A percentile compares a stretch with the other conserved stretches of the same genome.
Conservation (phyloP, 2,329 filamentous ascomycete species). For the Nigrospora sphaerica region DNA sequence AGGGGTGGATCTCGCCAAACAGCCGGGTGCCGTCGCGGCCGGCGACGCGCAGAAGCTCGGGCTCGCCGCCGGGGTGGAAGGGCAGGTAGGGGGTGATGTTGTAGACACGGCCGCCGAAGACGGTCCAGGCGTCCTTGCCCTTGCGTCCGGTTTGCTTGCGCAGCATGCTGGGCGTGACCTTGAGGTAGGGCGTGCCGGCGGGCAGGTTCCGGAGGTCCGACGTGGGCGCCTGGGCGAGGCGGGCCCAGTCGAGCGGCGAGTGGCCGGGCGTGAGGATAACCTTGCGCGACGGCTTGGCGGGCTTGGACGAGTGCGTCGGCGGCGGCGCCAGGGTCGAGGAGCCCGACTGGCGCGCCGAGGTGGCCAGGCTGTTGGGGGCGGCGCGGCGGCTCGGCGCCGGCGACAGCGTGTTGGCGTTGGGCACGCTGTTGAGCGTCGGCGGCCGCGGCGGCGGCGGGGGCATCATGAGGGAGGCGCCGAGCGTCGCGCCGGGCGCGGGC, state of each 20-base stretch:
- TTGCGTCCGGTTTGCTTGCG: constrained; percentile 73
- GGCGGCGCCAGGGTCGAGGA: constrained; percentile 44
- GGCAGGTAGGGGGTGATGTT: constrained; percentile 85
- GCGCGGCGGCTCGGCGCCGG: constrained; percentile 18
- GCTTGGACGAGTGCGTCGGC: constrained; percentile 43
- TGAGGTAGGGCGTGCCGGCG: constrained; percentile 47
- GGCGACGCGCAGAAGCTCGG: constrained; percentile 60
- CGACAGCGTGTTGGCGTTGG: constrained; percentile 11
- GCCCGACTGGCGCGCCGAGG: constrained; percentile 18
- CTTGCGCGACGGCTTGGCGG: constrained; percentile 55
- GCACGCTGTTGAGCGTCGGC: constrained; percentile 13
- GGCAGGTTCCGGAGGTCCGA: constrained; percentile 61
- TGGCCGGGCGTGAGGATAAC: constrained; percentile 83
- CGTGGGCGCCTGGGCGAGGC: constrained; percentile 55
- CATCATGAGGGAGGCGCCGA: constrained; percentile 14
- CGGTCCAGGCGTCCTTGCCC: constrained; percentile 85
- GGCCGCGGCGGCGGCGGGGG: constrained; percentile 16
- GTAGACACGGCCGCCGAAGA: constrained; percentile 83
- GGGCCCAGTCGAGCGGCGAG: constrained; percentile 94
- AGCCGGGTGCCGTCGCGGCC: constrained; percentile 55
- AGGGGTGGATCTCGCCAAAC: constrained; percentile 62
- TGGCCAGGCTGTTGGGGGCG: constrained; percentile 31
- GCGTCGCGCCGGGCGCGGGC: constrained; percentile 12
- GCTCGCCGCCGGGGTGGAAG: constrained; percentile 83
- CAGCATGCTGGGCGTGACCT: constrained; percentile 77